Evolutionary conservation across 495 filamentous ascomycete species (phyloP).

Genomic region (Aspergillus haitiensis): DNA sequence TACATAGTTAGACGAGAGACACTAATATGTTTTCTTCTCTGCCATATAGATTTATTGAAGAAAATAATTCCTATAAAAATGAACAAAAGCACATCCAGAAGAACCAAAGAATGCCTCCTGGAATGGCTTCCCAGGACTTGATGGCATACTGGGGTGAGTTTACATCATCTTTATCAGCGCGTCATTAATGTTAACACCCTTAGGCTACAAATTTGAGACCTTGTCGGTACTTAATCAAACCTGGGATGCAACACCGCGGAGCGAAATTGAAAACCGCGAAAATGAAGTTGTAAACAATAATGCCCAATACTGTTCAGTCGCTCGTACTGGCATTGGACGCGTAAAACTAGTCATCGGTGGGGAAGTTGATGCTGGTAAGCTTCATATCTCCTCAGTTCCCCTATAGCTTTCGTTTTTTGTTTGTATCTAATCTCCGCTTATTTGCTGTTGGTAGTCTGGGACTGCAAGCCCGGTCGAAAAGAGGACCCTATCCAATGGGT

Average conservation of each 20-base stretch:
- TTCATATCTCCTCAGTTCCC: neutral
- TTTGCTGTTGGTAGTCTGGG: conserved; percentile 62
- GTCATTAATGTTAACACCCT: conserved; percentile 17
- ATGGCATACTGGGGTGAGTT: conserved; percentile 64
- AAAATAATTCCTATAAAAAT: conserved; percentile 71
- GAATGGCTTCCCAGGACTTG: conserved; percentile 60
- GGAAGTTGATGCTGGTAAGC: conserved; percentile 85
- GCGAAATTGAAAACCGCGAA: conserved; percentile 75
- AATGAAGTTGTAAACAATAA: conserved; percentile 75
- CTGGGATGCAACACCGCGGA: conserved; percentile 69
- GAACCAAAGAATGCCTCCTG: conserved; percentile 51
- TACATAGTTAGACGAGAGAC: neutral
- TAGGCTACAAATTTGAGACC: conserved; percentile 96
- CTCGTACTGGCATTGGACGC: conserved; percentile 79
- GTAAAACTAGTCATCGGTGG: conserved; percentile 77
- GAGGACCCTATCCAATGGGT: conserved; percentile 81
- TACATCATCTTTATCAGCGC: neutral
- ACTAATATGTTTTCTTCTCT: conserved; percentile 14
- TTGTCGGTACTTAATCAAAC: conserved; percentile 69
- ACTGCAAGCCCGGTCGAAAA: conserved; percentile 65
- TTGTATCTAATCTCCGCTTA: neutral
- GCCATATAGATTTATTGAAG: conserved; percentile 79
- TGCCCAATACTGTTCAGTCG: conserved; percentile 91
- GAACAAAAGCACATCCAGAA: conserved; percentile 52
- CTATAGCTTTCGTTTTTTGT: neutral